These are phyloP conservation scores for Auriscalpium orientale DNA, from an alignment of 768 basidiomycete species.

Conservation along the genomic window DNA sequence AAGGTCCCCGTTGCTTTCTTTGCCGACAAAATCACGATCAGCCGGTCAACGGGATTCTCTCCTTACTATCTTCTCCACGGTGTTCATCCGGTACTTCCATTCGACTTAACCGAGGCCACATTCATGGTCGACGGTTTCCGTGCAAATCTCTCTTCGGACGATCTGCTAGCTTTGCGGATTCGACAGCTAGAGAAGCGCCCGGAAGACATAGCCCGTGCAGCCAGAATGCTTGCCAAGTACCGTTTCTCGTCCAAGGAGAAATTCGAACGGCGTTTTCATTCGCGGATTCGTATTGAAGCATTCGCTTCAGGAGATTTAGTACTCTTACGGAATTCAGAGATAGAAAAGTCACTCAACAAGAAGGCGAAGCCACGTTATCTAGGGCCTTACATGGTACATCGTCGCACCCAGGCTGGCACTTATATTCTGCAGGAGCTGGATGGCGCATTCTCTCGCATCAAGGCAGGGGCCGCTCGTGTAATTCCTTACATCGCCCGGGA, in stretches of 20 bases:
- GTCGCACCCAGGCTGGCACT: slow-evolving; percentile 11
- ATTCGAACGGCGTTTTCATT: slow-evolving; percentile 18
- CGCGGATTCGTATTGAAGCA: slow-evolving; percentile 15
- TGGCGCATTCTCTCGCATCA: slow-evolving; percentile 5
- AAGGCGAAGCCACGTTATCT: slow-evolving; percentile 29
- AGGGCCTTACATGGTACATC: slow-evolving; percentile 31
- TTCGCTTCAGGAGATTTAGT: slow-evolving; percentile 28
- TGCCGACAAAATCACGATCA: slow-evolving; percentile 18
- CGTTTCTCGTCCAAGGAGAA: slow-evolving; percentile 18
- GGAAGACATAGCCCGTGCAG: slow-evolving; percentile 17
- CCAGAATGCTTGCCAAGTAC: slow-evolving; percentile 10
- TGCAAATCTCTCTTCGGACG: slow-evolving; percentile 6
- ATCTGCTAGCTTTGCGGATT: slow-evolving; percentile 19
- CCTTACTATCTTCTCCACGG: slow-evolving; percentile 22
- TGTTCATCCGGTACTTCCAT: slow-evolving; percentile 23
- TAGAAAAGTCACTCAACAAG: slow-evolving; percentile 22
- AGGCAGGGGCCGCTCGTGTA: slow-evolving; percentile 9
- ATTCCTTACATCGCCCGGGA: not conserved
- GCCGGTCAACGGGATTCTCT: slow-evolving; percentile 16
- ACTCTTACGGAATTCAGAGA: slow-evolving; percentile 26
- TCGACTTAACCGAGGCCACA: slow-evolving; percentile 25
- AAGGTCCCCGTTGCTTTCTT: slow-evolving; percentile 17
- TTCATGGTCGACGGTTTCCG: slow-evolving; percentile 22
- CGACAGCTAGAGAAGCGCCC: slow-evolving; percentile 20
- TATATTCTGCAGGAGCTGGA: slow-evolving; percentile 15